Percentiles rank a stretch among this genome's conserved stretches.
Conservation (phyloP, 202 grass and related monocot genomes). For the Brachypodium distachyon region DNA sequence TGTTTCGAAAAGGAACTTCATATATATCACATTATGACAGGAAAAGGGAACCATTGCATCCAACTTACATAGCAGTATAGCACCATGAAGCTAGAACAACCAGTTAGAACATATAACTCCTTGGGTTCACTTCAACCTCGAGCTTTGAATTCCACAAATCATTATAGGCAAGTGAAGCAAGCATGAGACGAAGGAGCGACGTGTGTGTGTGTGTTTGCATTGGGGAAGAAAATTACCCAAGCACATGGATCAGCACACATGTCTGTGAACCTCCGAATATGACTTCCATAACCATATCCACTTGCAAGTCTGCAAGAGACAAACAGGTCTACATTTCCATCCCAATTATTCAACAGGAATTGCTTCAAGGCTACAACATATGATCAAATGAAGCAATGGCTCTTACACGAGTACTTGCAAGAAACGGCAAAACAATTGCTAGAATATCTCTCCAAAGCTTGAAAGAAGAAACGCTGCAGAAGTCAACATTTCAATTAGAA, state of each 20-base stretch:
- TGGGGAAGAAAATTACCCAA: neutral
- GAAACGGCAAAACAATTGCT: conserved; percentile 16
- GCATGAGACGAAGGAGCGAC: neutral
- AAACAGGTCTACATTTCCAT: neutral
- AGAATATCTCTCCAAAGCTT: neutral
- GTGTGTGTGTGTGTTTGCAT: neutral
- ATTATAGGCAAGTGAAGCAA: neutral
- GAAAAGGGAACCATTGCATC: neutral
- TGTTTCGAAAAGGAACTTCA: neutral
- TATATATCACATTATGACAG: neutral
- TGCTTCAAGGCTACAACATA: conserved; percentile 8
- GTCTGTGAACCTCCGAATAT: neutral
- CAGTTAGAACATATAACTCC: neutral
- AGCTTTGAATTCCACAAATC: neutral
- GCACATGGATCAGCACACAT: conserved; percentile 2
- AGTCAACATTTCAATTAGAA: conserved; percentile 13
- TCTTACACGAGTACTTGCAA: conserved; percentile 16
- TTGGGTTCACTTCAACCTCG: neutral
- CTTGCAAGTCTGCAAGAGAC: neutral
- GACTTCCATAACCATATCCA: neutral
- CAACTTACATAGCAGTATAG: neutral
- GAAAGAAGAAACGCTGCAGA: conserved; percentile 13
- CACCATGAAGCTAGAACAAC: neutral
- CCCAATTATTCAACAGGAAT: neutral
- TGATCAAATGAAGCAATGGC: conserved; percentile 8